Base-by-base conservation (phyloP, 805 yeast genomes). In the Pichia sporocuriosa region DNA sequence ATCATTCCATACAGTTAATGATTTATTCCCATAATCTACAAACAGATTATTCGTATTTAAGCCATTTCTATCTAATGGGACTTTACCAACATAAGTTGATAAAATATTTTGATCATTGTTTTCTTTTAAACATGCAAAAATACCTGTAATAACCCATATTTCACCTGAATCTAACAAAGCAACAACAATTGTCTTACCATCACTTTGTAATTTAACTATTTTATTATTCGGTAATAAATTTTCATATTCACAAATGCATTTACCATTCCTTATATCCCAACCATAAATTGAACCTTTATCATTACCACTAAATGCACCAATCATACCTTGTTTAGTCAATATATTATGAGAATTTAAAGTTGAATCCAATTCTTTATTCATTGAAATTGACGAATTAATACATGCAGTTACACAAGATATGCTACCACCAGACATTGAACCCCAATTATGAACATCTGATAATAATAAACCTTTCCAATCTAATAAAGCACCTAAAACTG, bases 21-120 rank as follows among this genome's bases (percentile, higher is more conserved):
- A 52, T 28, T 51, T 32, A 16, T 52, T 56, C 4, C 66, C 66
- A 41, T 57, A 63, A 50, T 63, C 68, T 22, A 62, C 56, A 9
- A 40, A 24, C 49, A 60, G 39, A 34, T 41, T 39, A 26, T 16
- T 9, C 13, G 31, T 32, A 13, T 17, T 26, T 12, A 35, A 28
- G 11, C 31, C 31, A 35, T 35, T 35, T 21, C 38, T 25, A 20
- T 35, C 38, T 15, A 35, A 11, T 9, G 43, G 38, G n/a, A 43
- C 33, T 1, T 22, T 27, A 29, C 45, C 37, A 49, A 29, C 35
- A 34, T 43, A 19, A 24, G 25, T 10, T 43, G 27, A 21, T 37
- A 16, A 0, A 45, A 48, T 6, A 16, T 38, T 32, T 26, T 40
- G 23, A 24, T 48, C 49, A 25, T 46, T 37, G 12, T 32, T 19